Evolutionary conservation across 106 monocot genomes (phyloP), one percentile per base, ranked within the genome.

Genomic region (Amphibolis antarctica): DNA sequence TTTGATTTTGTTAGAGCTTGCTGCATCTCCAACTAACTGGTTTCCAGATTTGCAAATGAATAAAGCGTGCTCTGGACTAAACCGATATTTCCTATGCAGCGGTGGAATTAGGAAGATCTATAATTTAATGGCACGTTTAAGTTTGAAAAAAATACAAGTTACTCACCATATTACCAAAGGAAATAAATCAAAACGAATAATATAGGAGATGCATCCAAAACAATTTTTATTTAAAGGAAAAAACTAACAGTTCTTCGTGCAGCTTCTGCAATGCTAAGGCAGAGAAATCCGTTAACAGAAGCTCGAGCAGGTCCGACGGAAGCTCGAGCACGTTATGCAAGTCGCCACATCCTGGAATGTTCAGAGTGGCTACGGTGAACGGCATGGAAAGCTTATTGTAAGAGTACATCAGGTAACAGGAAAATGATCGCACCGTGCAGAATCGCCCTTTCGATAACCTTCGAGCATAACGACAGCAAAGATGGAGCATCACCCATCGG

Each of bases 221-320:
- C 2, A 36, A 4, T 36, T 4, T 4, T 7, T 7, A 36, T 7
- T 2, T 36, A 4, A 36, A 36, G 36, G 36, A 36, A 36, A 36
- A 36, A 13, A 52, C 77, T 71, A 13, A 77, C 82, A 71, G 28
- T 60, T 59, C 53, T 25, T 66, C 63, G 30, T 78, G 66, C 23
- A 82, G 17, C 15, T 66, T 71, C 46, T 82, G 66, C 66, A 82
- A 60, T 4, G 82, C 82, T 61, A 82, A 29, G 20, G 77, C 70
- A 44, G 77, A 52, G 6, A 75, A 56, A 13, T 46, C 65, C 55
- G 44, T 67, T 66, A 77, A 1, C 55, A 82, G 30, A 15, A 56
- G 21, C 30, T 78, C 74, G 28, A 82, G 28, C 28, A 82, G 51
- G 46, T 78, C 63, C 0, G 70, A 29, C 25, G 82, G 77, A 66